Conservation (phyloP, 2,329 filamentous ascomycete genomes). For the Neophaeococcomyces aloes region DNA sequence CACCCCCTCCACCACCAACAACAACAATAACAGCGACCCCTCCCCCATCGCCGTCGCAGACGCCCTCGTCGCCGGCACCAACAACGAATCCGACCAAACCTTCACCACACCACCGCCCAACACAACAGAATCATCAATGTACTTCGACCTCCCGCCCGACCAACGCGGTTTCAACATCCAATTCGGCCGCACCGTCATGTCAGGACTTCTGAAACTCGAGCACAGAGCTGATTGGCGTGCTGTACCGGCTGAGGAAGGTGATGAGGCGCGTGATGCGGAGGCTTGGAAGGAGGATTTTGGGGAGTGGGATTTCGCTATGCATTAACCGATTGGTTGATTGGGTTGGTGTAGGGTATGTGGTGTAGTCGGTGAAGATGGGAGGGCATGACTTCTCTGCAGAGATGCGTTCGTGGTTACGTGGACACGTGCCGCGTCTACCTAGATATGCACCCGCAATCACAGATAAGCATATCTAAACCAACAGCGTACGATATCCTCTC, state of each 20-base stretch:
- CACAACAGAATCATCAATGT: slow-evolving; percentile 54
- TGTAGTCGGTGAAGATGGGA: too few species aligned
- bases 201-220: slow-evolving; percentile 75
- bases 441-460: too few species aligned
- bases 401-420: too few species aligned
- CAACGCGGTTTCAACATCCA: slow-evolving; percentile 73
- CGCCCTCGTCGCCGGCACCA: not conserved
- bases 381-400: too few species aligned
- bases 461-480: too few species aligned
- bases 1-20: slow-evolving; percentile 15
- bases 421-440: too few species aligned
- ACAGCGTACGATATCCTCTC: too few species aligned
- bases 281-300: slow-evolving; percentile 74
- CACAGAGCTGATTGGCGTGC: slow-evolving; percentile 67
- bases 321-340: too few species aligned
- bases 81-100: slow-evolving; percentile 9
- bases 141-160: slow-evolving; percentile 61
- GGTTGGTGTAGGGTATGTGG: too few species aligned
- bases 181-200: slow-evolving; percentile 77
- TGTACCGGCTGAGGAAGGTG: slow-evolving; percentile 56
- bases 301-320: slow-evolving; percentile 69
- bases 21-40: slow-evolving; percentile 1
- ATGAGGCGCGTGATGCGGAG: slow-evolving; percentile 51
- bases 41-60: slow-evolving; percentile 22
- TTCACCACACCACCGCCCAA: slow-evolving; percentile 1